These are phyloP conservation scores for Suillus ampliporus DNA, from an alignment of 768 basidiomycete genomes.

Conservation along the genomic window DNA sequence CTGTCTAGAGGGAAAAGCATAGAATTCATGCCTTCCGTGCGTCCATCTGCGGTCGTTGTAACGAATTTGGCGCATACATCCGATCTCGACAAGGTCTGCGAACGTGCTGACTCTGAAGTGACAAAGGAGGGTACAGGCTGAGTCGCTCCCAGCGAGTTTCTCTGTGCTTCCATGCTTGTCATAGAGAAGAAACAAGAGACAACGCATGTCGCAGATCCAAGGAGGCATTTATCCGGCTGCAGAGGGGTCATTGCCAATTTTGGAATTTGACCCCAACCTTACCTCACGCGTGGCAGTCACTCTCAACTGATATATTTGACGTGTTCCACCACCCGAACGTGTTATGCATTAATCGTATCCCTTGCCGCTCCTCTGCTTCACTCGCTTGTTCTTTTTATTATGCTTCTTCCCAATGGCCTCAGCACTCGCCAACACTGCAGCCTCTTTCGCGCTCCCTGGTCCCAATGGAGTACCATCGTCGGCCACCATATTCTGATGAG, in stretches of 20 bases:
- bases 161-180: constrained; percentile 5
- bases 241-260: constrained; percentile 3
- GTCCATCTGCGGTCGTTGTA: constrained; percentile 61
- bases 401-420: constrained; percentile 70
- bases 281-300: not conserved
- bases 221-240: not conserved
- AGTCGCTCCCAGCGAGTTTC: constrained; percentile 21
- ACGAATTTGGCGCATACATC: constrained; percentile 77
- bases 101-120: constrained; percentile 16
- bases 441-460: constrained; percentile 47
- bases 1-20: not conserved
- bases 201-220: not conserved
- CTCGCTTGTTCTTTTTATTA: constrained; percentile 80
- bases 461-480: constrained; percentile 75
- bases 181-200: constrained; percentile 2
- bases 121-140: constrained; percentile 37
- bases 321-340: not conserved
- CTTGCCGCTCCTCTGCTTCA: constrained; percentile 90
- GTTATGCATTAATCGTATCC: constrained; percentile 73
- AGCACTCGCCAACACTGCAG: constrained; percentile 46
- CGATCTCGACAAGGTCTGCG: constrained; percentile 16
- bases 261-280: not conserved
- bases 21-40: constrained; percentile 60
- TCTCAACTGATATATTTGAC: not conserved
- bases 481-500: constrained; percentile 83